Evolutionary conservation across 208 protist genomes (phyloP).

Genomic region (Herpetomonas samuelpessoai): DNA sequence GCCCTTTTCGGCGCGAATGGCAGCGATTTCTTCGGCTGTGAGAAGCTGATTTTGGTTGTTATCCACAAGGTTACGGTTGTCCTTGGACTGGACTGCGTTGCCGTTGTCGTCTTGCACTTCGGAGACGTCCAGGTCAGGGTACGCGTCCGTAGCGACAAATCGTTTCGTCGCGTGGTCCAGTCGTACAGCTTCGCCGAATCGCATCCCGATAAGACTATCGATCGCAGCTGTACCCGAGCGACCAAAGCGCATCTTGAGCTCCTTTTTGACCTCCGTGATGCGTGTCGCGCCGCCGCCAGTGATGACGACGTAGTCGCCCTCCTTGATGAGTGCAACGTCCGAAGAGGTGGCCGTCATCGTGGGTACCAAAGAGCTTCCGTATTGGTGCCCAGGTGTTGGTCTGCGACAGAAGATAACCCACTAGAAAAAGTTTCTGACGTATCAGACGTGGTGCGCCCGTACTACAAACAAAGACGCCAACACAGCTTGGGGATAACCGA

Average conservation of each 20-base stretch:
- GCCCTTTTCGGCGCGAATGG: conserved; percentile 71
- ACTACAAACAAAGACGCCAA: too few species aligned
- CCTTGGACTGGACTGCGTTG: conserved; percentile 32
- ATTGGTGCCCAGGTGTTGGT: too few species aligned
- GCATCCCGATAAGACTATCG: conserved; percentile 72
- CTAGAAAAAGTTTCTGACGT: too few species aligned
- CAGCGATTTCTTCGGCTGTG: conserved; percentile 69
- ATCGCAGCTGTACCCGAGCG: conserved; percentile 55
- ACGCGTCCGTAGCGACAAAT: conserved; percentile 68
- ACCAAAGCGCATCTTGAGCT: conserved; percentile 58
- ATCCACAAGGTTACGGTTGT: conserved; percentile 84
- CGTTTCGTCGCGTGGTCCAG: conserved; percentile 48
- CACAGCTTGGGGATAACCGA: too few species aligned
- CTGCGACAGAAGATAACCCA: too few species aligned
- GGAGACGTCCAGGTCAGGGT: conserved; percentile 87
- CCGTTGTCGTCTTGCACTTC: conserved; percentile 15
- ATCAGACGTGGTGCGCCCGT: too few species aligned
- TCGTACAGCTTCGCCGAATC: conserved; percentile 72
- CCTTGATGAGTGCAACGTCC: conserved; percentile 46
- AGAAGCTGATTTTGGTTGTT: conserved; percentile 81
- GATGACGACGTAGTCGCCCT: conserved; percentile 85
- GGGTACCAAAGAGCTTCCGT: too few species aligned
- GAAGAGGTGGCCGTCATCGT: too few species aligned
- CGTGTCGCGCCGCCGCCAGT: conserved; percentile 69
- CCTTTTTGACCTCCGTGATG: conserved; percentile 58